Conservation (phyloP, 345 rosid species). For the Capsella bursapastoris region DNA sequence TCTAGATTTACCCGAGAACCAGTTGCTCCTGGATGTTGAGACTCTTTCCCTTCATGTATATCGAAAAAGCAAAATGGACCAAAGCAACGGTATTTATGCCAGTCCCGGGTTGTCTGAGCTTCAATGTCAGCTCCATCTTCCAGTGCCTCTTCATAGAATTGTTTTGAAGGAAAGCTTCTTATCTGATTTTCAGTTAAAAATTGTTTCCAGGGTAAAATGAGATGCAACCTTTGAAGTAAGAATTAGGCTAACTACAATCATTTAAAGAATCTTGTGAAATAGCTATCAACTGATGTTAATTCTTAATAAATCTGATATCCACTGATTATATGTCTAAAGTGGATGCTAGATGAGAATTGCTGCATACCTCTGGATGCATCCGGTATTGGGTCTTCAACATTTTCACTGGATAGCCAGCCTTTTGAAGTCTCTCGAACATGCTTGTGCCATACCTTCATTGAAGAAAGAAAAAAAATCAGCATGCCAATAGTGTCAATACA, state of each 20-base stretch:
- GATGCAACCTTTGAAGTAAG: constrained; percentile 10
- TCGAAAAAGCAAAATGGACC: constrained; percentile 97
- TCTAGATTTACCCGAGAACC: constrained; percentile 81
- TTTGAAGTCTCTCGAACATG: constrained; percentile 94
- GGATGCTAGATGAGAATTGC: neutral
- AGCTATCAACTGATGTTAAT: neutral
- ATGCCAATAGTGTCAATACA: constrained; percentile 15
- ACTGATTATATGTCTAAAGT: constrained; percentile 1
- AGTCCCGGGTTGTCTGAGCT: constrained; percentile 69
- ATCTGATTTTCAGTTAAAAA: constrained; percentile 53
- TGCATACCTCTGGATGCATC: constrained; percentile 95
- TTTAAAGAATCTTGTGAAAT: constrained; percentile 1
- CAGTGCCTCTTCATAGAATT: constrained; percentile 75
- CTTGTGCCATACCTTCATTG: constrained; percentile 82
- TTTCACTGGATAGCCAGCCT: constrained; percentile 91
- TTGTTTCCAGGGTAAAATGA: constrained; percentile 5
- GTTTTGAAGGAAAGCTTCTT: constrained; percentile 87
- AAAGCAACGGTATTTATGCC: constrained; percentile 84
- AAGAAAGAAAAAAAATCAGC: constrained; percentile 5
- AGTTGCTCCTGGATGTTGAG: constrained; percentile 84
- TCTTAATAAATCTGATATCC: neutral
- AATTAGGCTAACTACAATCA: neutral
- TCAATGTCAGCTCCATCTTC: constrained; percentile 81
- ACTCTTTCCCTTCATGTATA: constrained; percentile 80
- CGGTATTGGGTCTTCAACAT: constrained; percentile 95